Evolutionary conservation across 1,139 yeast genomes (phyloP).

Genomic region (Blastobotrys raffinosifermentans): DNA sequence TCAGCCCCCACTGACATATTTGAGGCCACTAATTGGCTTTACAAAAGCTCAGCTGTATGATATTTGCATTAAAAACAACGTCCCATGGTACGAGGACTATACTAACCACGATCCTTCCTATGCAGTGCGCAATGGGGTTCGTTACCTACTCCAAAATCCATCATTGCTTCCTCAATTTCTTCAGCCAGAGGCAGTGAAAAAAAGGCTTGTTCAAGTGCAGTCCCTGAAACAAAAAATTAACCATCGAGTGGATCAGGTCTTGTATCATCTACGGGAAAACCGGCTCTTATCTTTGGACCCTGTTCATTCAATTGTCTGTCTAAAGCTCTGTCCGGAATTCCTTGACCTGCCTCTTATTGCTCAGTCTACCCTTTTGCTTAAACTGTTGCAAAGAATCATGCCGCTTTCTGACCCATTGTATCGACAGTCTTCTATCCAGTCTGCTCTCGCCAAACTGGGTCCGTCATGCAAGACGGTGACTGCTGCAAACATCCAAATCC

Average conservation of each 20-base stretch:
- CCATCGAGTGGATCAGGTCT: no score
- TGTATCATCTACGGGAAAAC: no score
- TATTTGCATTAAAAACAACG: slow-evolving; percentile 39
- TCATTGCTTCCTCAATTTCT: not conserved
- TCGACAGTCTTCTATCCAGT: slow-evolving; percentile 13
- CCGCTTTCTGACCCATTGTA: slow-evolving; percentile 14
- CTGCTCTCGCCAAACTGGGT: slow-evolving; percentile 3
- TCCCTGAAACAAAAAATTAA: no score
- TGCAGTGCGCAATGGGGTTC: slow-evolving; percentile 49
- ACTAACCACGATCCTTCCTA: slow-evolving; percentile 52
- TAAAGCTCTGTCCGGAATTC: no score
- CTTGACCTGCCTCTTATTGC: no score
- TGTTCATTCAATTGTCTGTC: no score
- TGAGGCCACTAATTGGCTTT: slow-evolving; percentile 51
- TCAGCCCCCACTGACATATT: slow-evolving; percentile 15
- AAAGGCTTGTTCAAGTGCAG: no score
- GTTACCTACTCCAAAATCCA: slow-evolving; percentile 19
- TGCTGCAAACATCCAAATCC: not conserved
- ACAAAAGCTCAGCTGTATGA: slow-evolving; percentile 42
- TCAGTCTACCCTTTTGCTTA: no score
- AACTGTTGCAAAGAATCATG: slow-evolving; percentile 12
- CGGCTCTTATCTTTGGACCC: no score
- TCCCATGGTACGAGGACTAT: slow-evolving; percentile 64
- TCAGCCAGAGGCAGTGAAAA: no score
- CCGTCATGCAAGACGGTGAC: not conserved